A percentile compares a stretch with the other conserved stretches of the same genome.
These are phyloP conservation scores for Rhinocladiella mackenziei DNA, from an alignment of 2,329 filamentous ascomycete species.

Conservation along the genomic window DNA sequence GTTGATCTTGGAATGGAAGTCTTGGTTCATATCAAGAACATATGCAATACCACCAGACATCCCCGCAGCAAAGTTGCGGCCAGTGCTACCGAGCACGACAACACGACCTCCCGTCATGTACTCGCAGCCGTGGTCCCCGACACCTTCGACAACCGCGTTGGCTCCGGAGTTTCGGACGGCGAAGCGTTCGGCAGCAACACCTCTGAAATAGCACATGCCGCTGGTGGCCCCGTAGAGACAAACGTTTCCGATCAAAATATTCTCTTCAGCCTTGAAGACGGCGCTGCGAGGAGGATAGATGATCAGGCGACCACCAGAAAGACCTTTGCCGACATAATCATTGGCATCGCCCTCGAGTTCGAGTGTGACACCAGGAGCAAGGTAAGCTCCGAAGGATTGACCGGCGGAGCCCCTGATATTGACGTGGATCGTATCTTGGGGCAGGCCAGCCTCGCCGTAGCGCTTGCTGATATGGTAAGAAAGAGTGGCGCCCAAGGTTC, in stretches of 20 bases:
- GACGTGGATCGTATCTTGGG: slow-evolving; percentile 88
- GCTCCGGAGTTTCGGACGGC: slow-evolving; percentile 95
- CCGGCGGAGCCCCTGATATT: slow-evolving; percentile 96
- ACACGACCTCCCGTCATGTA: slow-evolving; percentile 98
- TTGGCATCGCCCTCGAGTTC: slow-evolving; percentile 95
- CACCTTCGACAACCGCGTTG: slow-evolving; percentile 90
- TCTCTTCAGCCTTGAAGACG: slow-evolving; percentile 94
- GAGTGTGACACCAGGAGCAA: slow-evolving; percentile 87
- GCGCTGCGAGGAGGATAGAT: slow-evolving; percentile 87
- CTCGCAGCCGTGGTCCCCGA: slow-evolving; percentile 94
- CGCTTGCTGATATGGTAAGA: slow-evolving; percentile 94
- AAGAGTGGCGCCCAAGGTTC: slow-evolving; percentile 85
- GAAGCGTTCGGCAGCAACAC: slow-evolving; percentile 92
- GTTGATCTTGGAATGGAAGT: slow-evolving; percentile 92
- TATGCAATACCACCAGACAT: slow-evolving; percentile 99
- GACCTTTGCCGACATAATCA: slow-evolving; percentile 93
- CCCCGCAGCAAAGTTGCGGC: slow-evolving; percentile 94
- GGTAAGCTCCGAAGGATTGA: slow-evolving; percentile 92
- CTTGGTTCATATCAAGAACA: slow-evolving; percentile 80
- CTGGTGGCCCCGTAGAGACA: slow-evolving; percentile 91
- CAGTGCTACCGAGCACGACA: slow-evolving; percentile 79
- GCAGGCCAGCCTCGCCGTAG: slow-evolving; percentile 83
- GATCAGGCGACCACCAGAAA: slow-evolving; percentile 88
- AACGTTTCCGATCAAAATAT: slow-evolving; percentile 87
- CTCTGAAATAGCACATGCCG: slow-evolving; percentile 93